Evolutionary conservation across 139 green algal genomes (phyloP).

Genomic region (Coelastrella sp.): DNA sequence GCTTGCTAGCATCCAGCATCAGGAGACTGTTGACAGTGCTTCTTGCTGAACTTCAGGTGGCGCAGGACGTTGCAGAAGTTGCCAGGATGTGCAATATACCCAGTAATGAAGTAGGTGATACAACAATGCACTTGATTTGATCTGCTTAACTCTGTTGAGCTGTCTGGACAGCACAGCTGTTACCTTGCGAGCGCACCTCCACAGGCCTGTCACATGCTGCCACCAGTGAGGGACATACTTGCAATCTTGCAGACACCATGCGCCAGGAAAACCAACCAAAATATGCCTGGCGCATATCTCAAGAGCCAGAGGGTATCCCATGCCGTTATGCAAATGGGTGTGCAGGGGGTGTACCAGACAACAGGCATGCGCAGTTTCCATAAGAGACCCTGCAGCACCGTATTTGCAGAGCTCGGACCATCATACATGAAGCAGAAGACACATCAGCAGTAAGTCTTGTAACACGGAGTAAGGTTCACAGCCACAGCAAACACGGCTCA

Average conservation of each 20-base stretch:
- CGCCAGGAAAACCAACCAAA: no score
- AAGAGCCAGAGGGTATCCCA: no score
- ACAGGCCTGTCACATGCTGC: neutral
- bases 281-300: no score
- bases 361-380: neutral
- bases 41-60: neutral
- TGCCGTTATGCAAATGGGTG: no score
- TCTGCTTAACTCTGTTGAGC: neutral
- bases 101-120: neutral
- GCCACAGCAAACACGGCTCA: no score
- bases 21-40: no score
- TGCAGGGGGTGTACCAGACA: neutral
- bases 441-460: neutral
- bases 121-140: neutral
- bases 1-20: no score
- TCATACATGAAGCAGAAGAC: slow-evolving; percentile 26
- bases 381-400: neutral
- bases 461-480: neutral
- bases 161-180: no score
- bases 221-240: neutral
- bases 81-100: slow-evolving; percentile 9
- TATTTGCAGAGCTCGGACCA: neutral
- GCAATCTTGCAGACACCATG: neutral
- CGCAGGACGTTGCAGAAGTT: slow-evolving; percentile 3
- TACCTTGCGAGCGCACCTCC: no score